phyloP scores from a whole-genome alignment of 257 asterid genomes.

The Solanum sejunctum region DNA sequence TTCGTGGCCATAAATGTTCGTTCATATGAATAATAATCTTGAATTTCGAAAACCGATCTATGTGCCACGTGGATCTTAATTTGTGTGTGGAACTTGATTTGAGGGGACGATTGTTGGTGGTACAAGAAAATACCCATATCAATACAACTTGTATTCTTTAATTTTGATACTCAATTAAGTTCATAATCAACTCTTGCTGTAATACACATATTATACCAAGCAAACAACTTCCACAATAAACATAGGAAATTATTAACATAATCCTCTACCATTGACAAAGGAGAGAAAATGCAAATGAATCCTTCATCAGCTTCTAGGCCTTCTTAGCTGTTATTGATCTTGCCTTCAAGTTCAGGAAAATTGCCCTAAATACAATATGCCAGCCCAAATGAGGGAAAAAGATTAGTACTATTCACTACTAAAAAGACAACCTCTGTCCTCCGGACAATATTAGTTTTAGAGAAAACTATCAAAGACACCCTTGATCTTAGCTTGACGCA shows the following conservation, averaged over 20 bases:
- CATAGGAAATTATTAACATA: neutral
- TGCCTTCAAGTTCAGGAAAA: constrained; percentile 24
- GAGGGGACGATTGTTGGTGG: neutral
- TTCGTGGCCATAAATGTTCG: neutral
- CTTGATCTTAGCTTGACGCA: no score
- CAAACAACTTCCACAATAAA: neutral
- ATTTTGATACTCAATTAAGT: neutral
- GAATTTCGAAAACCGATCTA: neutral
- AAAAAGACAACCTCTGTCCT: no score
- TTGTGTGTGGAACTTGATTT: neutral
- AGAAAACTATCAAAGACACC: no score
- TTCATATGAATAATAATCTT: neutral
- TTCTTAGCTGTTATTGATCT: constrained; percentile 14
- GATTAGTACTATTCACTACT: neutral
- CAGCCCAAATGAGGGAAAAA: neutral
- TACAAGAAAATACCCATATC: neutral
- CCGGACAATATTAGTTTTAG: no score
- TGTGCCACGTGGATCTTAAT: neutral
- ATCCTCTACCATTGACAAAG: neutral
- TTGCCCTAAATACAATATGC: constrained; percentile 8
- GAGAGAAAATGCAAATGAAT: neutral
- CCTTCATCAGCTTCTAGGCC: neutral
- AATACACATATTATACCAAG: neutral
- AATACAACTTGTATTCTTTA: neutral
- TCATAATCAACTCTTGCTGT: neutral